These are phyloP conservation scores for Heterobasidion occidentale DNA, from an alignment of 1,284 basidiomycete species.

Conservation along the genomic window DNA sequence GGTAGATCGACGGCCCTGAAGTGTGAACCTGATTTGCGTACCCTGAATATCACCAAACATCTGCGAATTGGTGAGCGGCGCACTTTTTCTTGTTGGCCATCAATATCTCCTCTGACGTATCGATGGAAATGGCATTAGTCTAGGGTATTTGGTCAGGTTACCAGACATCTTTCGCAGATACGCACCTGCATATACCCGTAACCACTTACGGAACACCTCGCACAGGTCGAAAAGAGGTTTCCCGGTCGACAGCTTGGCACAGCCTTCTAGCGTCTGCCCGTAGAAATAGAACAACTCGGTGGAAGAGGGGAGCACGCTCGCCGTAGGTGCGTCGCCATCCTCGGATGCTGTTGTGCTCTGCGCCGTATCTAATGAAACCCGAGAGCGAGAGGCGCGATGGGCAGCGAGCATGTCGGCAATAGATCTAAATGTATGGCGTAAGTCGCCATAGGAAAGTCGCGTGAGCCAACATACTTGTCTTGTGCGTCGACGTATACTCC, in stretches of 20 bases:
- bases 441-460: no score
- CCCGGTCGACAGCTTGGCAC: constrained; percentile 79
- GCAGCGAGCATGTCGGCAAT: constrained; percentile 76
- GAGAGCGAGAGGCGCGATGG: constrained; percentile 54
- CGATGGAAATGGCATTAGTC: neutral
- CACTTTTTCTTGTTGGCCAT: constrained; percentile 66
- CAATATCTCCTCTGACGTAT: constrained; percentile 70
- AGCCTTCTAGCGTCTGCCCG: constrained; percentile 90
- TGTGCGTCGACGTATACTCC: constrained; percentile 93
- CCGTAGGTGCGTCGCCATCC: constrained; percentile 41
- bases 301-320: constrained; percentile 82
- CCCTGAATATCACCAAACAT: neutral
- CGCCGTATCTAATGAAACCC: constrained; percentile 61
- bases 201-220: constrained; percentile 85
- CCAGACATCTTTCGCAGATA: constrained; percentile 4
- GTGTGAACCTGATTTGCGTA: constrained; percentile 25
- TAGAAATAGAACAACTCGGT: constrained; percentile 98
- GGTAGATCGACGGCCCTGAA: constrained; percentile 53
- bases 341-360: constrained; percentile 29
- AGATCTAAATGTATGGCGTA: constrained; percentile 35
- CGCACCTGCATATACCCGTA: constrained; percentile 85
- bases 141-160: no score
- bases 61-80: constrained; percentile 30
- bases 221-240: constrained; percentile 77
- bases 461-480: constrained; percentile 58